These are phyloP conservation scores for Aspergillus costaricaensis DNA, from an alignment of 2,329 filamentous ascomycete species.

Conservation along the genomic window DNA sequence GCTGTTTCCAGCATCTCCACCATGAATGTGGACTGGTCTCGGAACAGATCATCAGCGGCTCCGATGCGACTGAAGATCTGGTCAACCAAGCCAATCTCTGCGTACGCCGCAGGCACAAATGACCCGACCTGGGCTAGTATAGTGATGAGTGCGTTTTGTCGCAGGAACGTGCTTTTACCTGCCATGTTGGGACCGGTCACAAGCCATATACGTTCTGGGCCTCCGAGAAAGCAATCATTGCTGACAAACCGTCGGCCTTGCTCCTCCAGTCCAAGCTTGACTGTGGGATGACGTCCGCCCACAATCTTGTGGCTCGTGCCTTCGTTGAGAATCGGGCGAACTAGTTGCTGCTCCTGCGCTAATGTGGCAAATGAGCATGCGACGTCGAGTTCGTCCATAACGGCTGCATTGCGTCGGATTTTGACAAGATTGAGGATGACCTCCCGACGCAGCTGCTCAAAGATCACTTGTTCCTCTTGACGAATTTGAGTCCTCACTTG, in stretches of 20 bases:
- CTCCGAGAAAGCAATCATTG: constrained; percentile 85
- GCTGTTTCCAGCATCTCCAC: constrained; percentile 98
- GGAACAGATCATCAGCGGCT: constrained; percentile 91
- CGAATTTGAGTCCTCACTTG: constrained; percentile 75
- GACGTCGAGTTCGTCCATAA: constrained; percentile 92
- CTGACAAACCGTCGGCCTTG: constrained; percentile 79
- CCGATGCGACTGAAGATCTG: constrained; percentile 92
- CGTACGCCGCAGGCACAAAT: constrained; percentile 86
- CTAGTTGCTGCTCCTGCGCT: constrained; percentile 71
- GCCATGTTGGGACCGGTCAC: constrained; percentile 95
- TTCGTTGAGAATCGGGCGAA: constrained; percentile 71
- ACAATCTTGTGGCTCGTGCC: constrained; percentile 71
- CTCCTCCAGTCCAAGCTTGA: constrained; percentile 77
- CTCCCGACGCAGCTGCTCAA: constrained; percentile 69
- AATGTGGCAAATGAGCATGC: constrained; percentile 80
- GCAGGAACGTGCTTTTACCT: constrained; percentile 92
- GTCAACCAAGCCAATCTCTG: constrained; percentile 88
- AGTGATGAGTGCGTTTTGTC: constrained; percentile 92
- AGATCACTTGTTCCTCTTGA: constrained; percentile 79
- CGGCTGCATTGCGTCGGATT: constrained; percentile 83
- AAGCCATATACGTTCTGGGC: constrained; percentile 68
- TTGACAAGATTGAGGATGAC: constrained; percentile 82
- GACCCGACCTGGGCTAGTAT: constrained; percentile 90
- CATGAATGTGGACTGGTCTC: constrained; percentile 97
- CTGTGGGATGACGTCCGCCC: constrained; percentile 87